phyloP scores from a whole-genome alignment of 495 filamentous ascomycete genomes.

The Penicillium waksmanii region DNA sequence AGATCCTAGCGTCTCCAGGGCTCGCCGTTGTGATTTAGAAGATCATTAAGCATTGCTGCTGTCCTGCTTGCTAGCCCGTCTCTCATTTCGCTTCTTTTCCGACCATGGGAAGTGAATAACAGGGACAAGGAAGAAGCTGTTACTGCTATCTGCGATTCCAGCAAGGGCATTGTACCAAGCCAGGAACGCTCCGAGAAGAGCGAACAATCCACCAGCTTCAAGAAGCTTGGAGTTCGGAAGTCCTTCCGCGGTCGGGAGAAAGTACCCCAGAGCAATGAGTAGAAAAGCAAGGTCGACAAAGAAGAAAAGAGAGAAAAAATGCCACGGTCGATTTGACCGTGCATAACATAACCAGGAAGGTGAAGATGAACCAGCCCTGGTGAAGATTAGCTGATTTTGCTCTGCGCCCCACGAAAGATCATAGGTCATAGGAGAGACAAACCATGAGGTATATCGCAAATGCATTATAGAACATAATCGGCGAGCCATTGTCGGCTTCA shows the following conservation, averaged over 20 bases:
- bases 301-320: slow-evolving; percentile 92
- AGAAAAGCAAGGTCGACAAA: slow-evolving; percentile 84
- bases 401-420: not conserved
- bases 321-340: slow-evolving; percentile 87
- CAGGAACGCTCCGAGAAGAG: slow-evolving; percentile 77
- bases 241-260: slow-evolving; percentile 45
- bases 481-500: slow-evolving; percentile 46
- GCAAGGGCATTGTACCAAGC: slow-evolving; percentile 93
- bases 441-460: slow-evolving; percentile 80
- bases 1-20: too few relatives aligned
- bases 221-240: slow-evolving; percentile 51
- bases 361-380: slow-evolving; percentile 90
- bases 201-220: slow-evolving; percentile 80
- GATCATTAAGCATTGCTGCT: not conserved
- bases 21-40: not conserved
- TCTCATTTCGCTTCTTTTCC: slow-evolving; percentile 5
- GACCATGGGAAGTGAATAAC: slow-evolving; percentile 95
- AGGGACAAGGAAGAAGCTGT: slow-evolving; percentile 87
- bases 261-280: slow-evolving; percentile 71
- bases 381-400: not conserved
- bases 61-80: slow-evolving; percentile 1
- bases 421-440: slow-evolving; percentile 17
- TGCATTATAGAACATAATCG: slow-evolving; percentile 59
- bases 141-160: slow-evolving; percentile 77
- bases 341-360: slow-evolving; percentile 74